Conservation (phyloP, 352 stramenopile genomes). For the Pythium brassicae region DNA sequence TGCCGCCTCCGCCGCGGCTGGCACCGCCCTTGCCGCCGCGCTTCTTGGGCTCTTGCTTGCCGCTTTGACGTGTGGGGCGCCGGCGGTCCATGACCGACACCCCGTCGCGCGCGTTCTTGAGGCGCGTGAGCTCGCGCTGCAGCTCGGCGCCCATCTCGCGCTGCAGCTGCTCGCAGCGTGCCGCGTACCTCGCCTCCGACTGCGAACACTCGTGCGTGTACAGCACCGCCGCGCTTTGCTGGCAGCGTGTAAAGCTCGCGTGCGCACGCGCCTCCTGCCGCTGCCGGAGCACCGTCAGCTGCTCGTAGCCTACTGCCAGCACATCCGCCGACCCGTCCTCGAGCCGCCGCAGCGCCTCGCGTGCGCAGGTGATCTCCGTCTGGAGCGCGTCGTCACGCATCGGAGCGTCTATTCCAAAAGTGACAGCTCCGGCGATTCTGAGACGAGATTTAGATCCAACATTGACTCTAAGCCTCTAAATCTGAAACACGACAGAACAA, state of each 20-base stretch:
- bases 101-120: conserved; percentile 52
- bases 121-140: conserved; percentile 42
- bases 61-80: conserved; percentile 17
- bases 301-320: conserved; percentile 28
- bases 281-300: conserved; percentile 21
- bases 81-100: conserved; percentile 65
- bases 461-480: too few relatives aligned
- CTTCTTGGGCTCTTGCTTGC: conserved; percentile 5
- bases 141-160: conserved; percentile 46
- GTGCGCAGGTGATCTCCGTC: conserved; percentile 18
- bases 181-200: conserved; percentile 29
- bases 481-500: too few relatives aligned
- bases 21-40: conserved; percentile 7
- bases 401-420: neutral
- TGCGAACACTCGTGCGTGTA: conserved; percentile 40
- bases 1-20: neutral
- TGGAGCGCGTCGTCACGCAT: conserved; percentile 22
- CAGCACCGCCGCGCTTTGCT: conserved; percentile 21
- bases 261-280: conserved; percentile 23
- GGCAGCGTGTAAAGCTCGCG: conserved; percentile 24
- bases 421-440: neutral
- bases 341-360: conserved; percentile 23
- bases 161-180: conserved; percentile 46
- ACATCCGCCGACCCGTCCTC: conserved; percentile 28
- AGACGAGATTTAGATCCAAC: too few relatives aligned